phyloP scores from a whole-genome alignment of 1,139 yeast genomes.

The Saccharomycopsis crataegensis region DNA sequence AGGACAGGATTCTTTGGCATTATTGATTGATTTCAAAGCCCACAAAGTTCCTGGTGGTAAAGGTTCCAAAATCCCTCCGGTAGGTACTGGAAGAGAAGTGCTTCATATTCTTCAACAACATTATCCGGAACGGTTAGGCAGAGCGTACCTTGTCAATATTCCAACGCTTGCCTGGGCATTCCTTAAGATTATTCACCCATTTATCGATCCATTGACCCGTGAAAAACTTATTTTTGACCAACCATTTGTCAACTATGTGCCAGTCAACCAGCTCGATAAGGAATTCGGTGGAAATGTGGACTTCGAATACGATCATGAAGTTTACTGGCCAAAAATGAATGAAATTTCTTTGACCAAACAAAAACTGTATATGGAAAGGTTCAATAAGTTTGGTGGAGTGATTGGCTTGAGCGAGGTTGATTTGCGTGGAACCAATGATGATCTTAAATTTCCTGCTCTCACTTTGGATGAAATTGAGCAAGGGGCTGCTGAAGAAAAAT shows the following conservation, averaged over 20 bases:
- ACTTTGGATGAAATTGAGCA: conserved; percentile 1
- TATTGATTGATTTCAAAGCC: conserved; percentile 80
- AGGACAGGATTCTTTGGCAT: conserved; percentile 86
- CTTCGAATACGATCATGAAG: conserved; percentile 71
- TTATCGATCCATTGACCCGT: conserved; percentile 89
- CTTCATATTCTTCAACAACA: conserved; percentile 86
- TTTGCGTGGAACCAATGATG: conserved; percentile 52
- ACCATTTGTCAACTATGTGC: conserved; percentile 78
- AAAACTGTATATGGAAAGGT: conserved; percentile 50
- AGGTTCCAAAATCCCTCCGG: conserved; percentile 28
- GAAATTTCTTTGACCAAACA: conserved; percentile 52
- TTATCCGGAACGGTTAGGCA: conserved; percentile 92
- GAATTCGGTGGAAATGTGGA: conserved; percentile 80
- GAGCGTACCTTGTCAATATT: conserved; percentile 81
- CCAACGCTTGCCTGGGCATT: conserved; percentile 93
- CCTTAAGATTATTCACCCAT: conserved; percentile 82
- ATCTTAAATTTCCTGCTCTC: conserved; percentile 36
- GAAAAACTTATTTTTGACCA: conserved; percentile 88
- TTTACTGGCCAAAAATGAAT: conserved; percentile 72
- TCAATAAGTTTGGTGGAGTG: conserved; percentile 54
- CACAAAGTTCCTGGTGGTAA: conserved; percentile 35
- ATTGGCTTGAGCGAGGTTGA: conserved; percentile 83
- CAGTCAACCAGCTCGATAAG: conserved; percentile 69
- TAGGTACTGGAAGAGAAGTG: conserved; percentile 60
- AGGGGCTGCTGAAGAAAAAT: neutral